These are phyloP conservation scores for Colletotrichum brevisporum DNA, from an alignment of 2,329 filamentous ascomycete genomes.

Conservation along the genomic window DNA sequence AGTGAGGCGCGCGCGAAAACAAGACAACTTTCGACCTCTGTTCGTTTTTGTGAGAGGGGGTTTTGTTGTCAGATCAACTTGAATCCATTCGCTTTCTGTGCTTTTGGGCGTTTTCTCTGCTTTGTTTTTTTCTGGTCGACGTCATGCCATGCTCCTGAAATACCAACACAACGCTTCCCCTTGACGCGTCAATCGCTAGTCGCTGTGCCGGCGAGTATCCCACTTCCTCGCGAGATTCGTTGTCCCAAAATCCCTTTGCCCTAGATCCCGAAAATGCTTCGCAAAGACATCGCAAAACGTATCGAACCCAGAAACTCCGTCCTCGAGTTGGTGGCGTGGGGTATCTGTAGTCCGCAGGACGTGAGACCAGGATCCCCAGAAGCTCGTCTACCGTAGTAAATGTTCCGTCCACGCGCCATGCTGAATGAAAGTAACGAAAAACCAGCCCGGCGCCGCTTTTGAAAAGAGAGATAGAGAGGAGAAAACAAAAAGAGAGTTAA, in stretches of 20 bases:
- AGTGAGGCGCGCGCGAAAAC: constrained; percentile 17
- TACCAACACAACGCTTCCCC: constrained; percentile 32
- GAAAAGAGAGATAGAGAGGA: constrained; percentile 14
- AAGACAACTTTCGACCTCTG: constrained; percentile 6
- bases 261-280: constrained; percentile 32
- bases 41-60: constrained; percentile 4
- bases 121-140: constrained; percentile 30
- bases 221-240: constrained; percentile 22
- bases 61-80: constrained; percentile 12
- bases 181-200: constrained; percentile 24
- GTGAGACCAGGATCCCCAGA: constrained; percentile 27
- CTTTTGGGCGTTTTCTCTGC: constrained; percentile 30
- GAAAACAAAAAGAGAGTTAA: constrained; percentile 12
- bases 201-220: constrained; percentile 35
- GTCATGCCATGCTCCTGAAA: constrained; percentile 34
- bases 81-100: constrained; percentile 36
- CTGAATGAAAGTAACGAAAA: constrained; percentile 40
- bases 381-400: constrained; percentile 37
- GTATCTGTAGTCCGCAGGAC: constrained; percentile 35
- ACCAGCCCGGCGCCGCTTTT: constrained; percentile 16
- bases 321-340: constrained; percentile 30
- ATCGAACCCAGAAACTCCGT: constrained; percentile 38
- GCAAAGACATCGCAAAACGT: constrained; percentile 34
- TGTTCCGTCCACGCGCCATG: constrained; percentile 40
- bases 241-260: constrained; percentile 19